Evolutionary conservation across 2,329 filamentous ascomycete species (phyloP), one percentile per base, ranked within the genome.

Genomic region (Grosmannia huntii): DNA sequence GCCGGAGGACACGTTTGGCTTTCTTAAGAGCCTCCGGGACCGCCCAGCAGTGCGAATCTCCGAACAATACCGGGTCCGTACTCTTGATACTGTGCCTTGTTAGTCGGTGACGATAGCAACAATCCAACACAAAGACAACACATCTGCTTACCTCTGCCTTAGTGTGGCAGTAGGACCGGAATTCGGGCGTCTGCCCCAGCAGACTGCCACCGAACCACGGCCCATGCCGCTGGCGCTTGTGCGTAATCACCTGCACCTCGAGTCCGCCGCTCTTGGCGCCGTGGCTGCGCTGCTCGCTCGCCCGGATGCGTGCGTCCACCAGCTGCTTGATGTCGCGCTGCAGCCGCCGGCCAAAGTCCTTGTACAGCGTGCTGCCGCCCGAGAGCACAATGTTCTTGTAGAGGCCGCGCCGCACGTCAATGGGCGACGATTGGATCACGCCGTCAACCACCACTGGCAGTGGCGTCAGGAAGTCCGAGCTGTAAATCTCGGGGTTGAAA

Each of bases 361-460:
- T 96, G 82, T 97, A 99, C 62, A 99, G 78, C 25, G 94, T 99
- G 65, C 91, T 96, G 66, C 94, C 94, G 70, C 94, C 94, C 4
- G 92, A 97, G 44, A 99, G 80, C 41, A 99, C 94, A 74, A 99
- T 99, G 75, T 99, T 99, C 84, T 99, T 99, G 83, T 99, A 99
- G 44, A 99, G 80, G 49, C 94, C 94, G 74, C 94, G 85, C 68
- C 94, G 87, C 52, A 99, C 95, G 69, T 99, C 94, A 66, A 99
- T 99, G 49, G 94, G 94, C 38, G 92, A 96, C 59, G 90, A 92
- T 74, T 99, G 94, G 66, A 99, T 99, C 63, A 97, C 94, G 59
- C 87, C 87, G 69, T 99, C 94, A 62, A 99, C 95, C 55, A 99
- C 94, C 55, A 83, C 88, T 27, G 94, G 94, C 10, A 99, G 82